These are phyloP conservation scores for Puccinia novopanici DNA, from an alignment of 1,284 basidiomycete species.

Conservation along the genomic window DNA sequence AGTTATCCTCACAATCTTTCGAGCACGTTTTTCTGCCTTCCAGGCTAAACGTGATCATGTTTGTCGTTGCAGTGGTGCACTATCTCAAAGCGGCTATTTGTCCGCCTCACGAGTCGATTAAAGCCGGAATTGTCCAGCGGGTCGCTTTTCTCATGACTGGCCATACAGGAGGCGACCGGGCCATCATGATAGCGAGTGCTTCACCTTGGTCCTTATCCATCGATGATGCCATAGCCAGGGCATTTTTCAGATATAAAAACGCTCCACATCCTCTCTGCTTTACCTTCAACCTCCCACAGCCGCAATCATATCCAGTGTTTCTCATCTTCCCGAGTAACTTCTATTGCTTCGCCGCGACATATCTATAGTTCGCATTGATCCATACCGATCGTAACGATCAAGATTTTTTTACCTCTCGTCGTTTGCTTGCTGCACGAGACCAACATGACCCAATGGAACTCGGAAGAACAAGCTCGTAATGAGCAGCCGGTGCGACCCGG, in stretches of 20 bases:
- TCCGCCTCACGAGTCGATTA: background rate
- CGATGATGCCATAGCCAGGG: background rate
- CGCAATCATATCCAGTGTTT: background rate
- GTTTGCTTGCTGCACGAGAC: background rate
- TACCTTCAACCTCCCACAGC: background rate
- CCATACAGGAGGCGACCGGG: background rate
- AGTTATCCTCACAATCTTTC: background rate
- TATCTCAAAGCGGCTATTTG: background rate
- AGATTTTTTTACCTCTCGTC: background rate
- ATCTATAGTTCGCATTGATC: background rate
- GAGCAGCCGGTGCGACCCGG: background rate
- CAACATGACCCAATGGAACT: background rate
- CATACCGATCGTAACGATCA: background rate
- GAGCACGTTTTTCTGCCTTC: background rate
- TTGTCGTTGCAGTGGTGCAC: background rate
- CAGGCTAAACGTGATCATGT: background rate
- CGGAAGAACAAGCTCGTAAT: background rate
- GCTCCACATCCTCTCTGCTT: background rate
- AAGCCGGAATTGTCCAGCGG: background rate
- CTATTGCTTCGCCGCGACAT: background rate
- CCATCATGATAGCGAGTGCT: background rate
- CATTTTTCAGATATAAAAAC: slow-evolving; percentile 7
- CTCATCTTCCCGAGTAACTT: background rate
- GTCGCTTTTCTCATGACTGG: background rate
- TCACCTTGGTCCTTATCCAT: background rate